Percentiles rank a stretch among this genome's conserved stretches.
Conservation (phyloP, 441 rosid species). For the Iberis amara region DNA sequence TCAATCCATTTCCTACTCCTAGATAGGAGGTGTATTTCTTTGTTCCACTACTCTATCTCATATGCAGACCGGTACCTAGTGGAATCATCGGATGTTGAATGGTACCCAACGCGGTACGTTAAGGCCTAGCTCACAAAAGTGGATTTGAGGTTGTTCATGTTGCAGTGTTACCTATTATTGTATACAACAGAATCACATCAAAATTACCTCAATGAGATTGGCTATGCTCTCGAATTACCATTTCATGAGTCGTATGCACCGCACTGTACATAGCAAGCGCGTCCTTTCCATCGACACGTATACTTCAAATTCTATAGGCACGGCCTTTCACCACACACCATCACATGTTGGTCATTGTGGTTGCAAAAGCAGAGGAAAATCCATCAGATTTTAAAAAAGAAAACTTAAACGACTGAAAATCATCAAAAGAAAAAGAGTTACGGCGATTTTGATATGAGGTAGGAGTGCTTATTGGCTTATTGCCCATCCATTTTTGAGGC, state of each 20-base stretch:
- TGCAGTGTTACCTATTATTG: not conserved
- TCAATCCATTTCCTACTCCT: constrained; percentile 71
- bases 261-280: constrained; percentile 78
- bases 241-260: constrained; percentile 60
- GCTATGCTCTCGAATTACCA: constrained; percentile 63
- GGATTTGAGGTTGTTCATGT: not conserved
- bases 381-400: constrained; percentile 6
- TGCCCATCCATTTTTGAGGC: constrained; percentile 95
- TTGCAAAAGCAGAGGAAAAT: constrained; percentile 11
- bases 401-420: constrained; percentile 6
- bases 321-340: constrained; percentile 75
- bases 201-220: constrained; percentile 64
- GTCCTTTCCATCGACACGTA: constrained; percentile 90
- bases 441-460: constrained; percentile 83
- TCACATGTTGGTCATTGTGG: constrained; percentile 51
- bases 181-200: not conserved
- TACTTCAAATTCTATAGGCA: constrained; percentile 77
- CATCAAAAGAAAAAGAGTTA: constrained; percentile 26
- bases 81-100: constrained; percentile 93
- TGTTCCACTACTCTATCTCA: constrained; percentile 75
- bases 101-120: constrained; percentile 82
- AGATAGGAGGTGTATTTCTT: constrained; percentile 49
- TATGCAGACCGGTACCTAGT: constrained; percentile 65
- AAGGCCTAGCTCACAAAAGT: constrained; percentile 42
- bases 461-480: constrained; percentile 91